Evolutionary conservation across 2,329 filamentous ascomycete species (phyloP), one percentile per base, ranked within the genome.

Genomic region (Phaeosphaeriaceae sp.): DNA sequence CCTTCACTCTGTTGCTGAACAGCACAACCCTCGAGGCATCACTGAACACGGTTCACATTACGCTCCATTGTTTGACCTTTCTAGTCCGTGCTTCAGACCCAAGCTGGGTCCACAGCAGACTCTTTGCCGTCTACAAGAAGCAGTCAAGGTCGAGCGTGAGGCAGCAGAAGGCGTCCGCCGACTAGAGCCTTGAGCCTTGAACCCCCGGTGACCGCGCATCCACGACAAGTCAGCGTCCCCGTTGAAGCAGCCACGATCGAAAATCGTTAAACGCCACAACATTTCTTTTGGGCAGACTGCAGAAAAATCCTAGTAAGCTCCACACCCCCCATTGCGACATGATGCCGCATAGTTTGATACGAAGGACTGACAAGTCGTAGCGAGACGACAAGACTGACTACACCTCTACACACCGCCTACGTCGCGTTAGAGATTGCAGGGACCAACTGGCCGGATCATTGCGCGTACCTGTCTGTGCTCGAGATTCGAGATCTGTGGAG

Each of bases 401-500:
- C 54, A 46, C 52, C 52, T 26, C 7, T 11, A 26, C 56, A 63
- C 60, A 66, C 63, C 61, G 59, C 61, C 59, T 61, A 65, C 62
- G 61, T 68, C 58, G 61, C 61, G 54, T 50, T 48, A 63, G 56
- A 64, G 52, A 52, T 54, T 54, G 50, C 61, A 61, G 61, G 64
- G 51, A 61, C 43, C 52, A 36, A 53, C 48, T 46, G 57, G 52
- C 54, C 48, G 61, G 62, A 57, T 52, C 54, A 51, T 46, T 46
- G 42, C 48, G 52, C 52, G 59, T 62, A 56, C 61, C 62, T 68
- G 68, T 67, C 67, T 61, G 68, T 70, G 66, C 67, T 63, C 46
- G 54, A 52, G 61, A 66, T 66, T 67, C 54, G 57, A 70, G 64
- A 69, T 72, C 67, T 70, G 66, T 68, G 69, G 64, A 66, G 69